Base-by-base conservation (phyloP, 331 rosid species). In the Pyracantha coccinea region DNA sequence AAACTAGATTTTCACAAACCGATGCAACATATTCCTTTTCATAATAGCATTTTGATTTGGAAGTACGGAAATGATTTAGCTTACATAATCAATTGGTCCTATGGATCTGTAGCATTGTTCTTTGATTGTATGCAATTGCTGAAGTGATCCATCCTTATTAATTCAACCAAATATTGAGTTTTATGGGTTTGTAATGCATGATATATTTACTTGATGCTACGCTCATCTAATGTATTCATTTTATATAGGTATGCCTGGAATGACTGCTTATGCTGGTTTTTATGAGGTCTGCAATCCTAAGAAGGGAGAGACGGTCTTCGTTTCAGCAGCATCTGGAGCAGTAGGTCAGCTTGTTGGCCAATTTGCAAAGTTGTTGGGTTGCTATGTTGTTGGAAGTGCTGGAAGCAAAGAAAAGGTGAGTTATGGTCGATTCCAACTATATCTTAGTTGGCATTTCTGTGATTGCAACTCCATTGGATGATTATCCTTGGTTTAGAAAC, bases 291-390 rank as follows among this genome's bases (percentile, higher is more conserved):
- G 82, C 20, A 27, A 78, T 20, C 85, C 94, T 16, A 87, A 87
- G 72, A 82, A 78, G 83, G 90, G 88, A 78, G 90, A 88, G 33
- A 29, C 47, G 1, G 89, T 86, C 23, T 86, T 74, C 33, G 50
- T 88, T n/a, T 88, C 88, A 5, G 82, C 90, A 16, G 90, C 93
- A 14, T 80, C 79, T 59, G 90, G 93, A n/a, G 93, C 90, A 1
- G 82, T 88, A 33, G 86, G 93, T 45, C 93, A 88, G 72, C 86
- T 88, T 15, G 93, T 88, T 64, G n/a, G n/a, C n/a, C n/a, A n/a
- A n/a, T n/a, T n/a, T n/a, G n/a, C n/a, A n/a, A n/a, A n/a, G n/a
- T n/a, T 84, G 19, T 5, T 25, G 0, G 96, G 77, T 63, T 89
- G 90, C 54, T 84, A 82, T 75, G 90, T 84, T 3, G 87, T 87